These are phyloP conservation scores for Cladosporium sp. DNA, from an alignment of 2,329 filamentous ascomycete genomes.

Conservation along the genomic window DNA sequence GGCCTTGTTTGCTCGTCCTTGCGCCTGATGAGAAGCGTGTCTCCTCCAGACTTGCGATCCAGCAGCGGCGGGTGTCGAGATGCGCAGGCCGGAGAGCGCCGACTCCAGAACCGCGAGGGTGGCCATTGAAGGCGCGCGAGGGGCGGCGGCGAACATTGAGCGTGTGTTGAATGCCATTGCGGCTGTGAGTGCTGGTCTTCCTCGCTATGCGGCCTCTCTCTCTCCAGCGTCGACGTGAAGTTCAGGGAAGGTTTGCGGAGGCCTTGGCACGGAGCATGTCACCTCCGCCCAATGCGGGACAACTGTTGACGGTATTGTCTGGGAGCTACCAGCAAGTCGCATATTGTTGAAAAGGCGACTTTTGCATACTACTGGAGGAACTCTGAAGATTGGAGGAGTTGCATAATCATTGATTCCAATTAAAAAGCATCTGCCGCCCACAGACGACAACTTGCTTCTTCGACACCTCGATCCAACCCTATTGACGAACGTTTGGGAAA, in stretches of 20 bases:
- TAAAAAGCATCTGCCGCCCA: background rate
- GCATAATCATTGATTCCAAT: background rate
- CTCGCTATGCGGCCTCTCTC: background rate
- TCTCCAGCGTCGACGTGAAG: background rate
- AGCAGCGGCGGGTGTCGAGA: slow-evolving; percentile 20
- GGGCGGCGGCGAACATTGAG: background rate
- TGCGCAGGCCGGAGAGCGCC: slow-evolving; percentile 28
- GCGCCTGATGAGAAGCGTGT: slow-evolving; percentile 61
- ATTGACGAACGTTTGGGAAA: slow-evolving; percentile 7
- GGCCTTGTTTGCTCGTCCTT: slow-evolving; percentile 65
- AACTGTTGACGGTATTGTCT: slow-evolving; percentile 9
- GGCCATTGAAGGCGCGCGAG: slow-evolving; percentile 25
- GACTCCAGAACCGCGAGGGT: slow-evolving; percentile 26
- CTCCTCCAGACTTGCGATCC: slow-evolving; percentile 27
- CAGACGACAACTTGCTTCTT: background rate
- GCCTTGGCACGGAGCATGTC: slow-evolving; percentile 11
- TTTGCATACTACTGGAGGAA: background rate
- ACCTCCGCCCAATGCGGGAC: slow-evolving; percentile 12
- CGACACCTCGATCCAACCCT: slow-evolving; percentile 8
- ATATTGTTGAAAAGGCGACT: background rate
- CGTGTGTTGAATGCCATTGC: slow-evolving; percentile 11
- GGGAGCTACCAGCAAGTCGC: slow-evolving; percentile 4
- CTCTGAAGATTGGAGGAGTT: background rate
- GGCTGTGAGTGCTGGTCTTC: slow-evolving; percentile 13
- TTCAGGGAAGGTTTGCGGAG: slow-evolving; percentile 4